Conservation (phyloP, 1,284 basidiomycete genomes). For the Earliella scabrosa region DNA sequence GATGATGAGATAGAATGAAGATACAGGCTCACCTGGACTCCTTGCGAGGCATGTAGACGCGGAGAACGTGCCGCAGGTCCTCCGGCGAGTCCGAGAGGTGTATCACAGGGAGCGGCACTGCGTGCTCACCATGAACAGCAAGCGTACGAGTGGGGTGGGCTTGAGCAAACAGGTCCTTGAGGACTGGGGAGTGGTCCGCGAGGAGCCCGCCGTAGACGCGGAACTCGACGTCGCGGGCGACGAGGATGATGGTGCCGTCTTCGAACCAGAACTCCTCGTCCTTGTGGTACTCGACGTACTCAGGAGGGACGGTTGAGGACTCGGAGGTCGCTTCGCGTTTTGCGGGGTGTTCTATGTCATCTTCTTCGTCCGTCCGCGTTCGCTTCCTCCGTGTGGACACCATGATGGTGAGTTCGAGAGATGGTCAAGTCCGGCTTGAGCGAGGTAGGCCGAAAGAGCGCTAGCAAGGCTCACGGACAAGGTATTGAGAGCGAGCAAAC, state of each 20-base stretch:
- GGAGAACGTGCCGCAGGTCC: constrained; percentile 3
- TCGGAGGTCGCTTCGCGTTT: not conserved
- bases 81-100: not conserved
- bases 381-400: too few relatives aligned
- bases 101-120: not conserved
- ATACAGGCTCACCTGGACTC: not conserved
- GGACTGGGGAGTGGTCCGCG: constrained; percentile 7
- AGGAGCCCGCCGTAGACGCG: constrained; percentile 7
- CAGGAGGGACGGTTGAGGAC: not conserved
- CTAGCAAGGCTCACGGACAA: too few relatives aligned
- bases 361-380: too few relatives aligned
- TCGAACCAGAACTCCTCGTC: constrained; percentile 16
- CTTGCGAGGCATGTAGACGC: not conserved
- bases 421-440: too few relatives aligned
- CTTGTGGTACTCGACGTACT: too few relatives aligned
- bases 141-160: not conserved
- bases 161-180: constrained; percentile 7
- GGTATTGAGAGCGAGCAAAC: too few relatives aligned
- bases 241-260: constrained; percentile 12
- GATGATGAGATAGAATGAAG: not conserved
- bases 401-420: too few relatives aligned
- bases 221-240: constrained; percentile 9
- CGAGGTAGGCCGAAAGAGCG: too few relatives aligned
- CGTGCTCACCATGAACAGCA: too few relatives aligned
- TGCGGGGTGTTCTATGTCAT: not conserved